A percentile compares a stretch with the other conserved stretches of the same genome.
phyloP scores from a whole-genome alignment of 805 yeast species.

The Starmerella ratchasimensis region DNA sequence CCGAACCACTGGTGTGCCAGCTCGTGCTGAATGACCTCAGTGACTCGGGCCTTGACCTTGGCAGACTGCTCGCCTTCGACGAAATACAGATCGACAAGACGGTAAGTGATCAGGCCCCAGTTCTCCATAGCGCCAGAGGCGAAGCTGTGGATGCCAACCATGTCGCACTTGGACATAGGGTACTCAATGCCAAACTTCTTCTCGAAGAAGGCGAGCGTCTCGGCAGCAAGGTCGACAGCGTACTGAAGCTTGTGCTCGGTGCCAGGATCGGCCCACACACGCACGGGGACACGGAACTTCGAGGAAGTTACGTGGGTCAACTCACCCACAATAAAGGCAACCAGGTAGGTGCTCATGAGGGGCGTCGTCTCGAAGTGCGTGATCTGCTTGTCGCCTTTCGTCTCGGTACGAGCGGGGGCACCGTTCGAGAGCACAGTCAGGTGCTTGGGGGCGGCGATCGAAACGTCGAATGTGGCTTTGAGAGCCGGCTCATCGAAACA shows the following conservation, averaged over 20 bases:
- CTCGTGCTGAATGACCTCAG: conserved; percentile 75
- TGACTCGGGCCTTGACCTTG: conserved; percentile 53
- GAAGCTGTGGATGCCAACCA: conserved; percentile 65
- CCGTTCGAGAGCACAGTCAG: conserved; percentile 54
- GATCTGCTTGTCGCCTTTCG: conserved; percentile 31
- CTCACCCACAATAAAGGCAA: conserved; percentile 62
- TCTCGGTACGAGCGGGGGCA: conserved; percentile 37
- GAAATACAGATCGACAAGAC: conserved; percentile 45
- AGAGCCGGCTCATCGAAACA: conserved; percentile 60
- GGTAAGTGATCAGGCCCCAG: conserved; percentile 70
- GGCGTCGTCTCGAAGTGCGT: conserved; percentile 53
- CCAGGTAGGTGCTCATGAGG: conserved; percentile 57
- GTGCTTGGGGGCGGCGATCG: conserved; percentile 38
- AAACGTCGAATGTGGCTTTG: conserved; percentile 51
- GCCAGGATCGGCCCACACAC: conserved; percentile 59
- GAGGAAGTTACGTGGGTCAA: conserved; percentile 45
- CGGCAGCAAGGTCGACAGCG: conserved; percentile 50
- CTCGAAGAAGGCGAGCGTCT: conserved; percentile 52
- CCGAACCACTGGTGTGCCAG: conserved; percentile 91
- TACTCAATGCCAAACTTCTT: conserved; percentile 53
- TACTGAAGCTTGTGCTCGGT: conserved; percentile 47
- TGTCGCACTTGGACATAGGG: conserved; percentile 70
- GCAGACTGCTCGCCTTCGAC: conserved; percentile 55
- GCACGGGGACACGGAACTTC: conserved; percentile 46
- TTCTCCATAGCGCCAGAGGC: conserved; percentile 87